Base-by-base conservation (phyloP, 257 asterid genomes). In the Solanum lycopersicoides region DNA sequence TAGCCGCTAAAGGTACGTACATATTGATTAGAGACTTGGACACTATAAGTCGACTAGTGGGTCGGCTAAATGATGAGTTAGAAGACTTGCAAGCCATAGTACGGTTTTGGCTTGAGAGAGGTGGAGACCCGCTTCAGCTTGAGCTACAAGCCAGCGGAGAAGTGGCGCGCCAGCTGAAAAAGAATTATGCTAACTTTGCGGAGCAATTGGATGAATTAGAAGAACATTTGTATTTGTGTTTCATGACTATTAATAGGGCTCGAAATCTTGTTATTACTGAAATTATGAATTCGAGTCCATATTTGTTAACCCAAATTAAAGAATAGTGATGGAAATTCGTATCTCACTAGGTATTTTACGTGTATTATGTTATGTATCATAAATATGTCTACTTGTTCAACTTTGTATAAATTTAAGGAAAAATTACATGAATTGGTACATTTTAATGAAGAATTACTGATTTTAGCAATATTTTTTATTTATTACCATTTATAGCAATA, bases 171-270 rank as follows among this genome's bases (percentile, higher is more conserved):
- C 98, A 91, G 91, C 91, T 95, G 45, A 92, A 90, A 87, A 93
- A 89, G 88, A 95, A 92, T 84, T 93, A 91, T 20, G 80, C 86
- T 34, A 89, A 92, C 92, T 95, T 94, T n/a, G 87, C 86, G 32
- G 98, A 94, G 35, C 97, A 93, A 82, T 93, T 95, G 4, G 98
- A 96, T 91, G 98, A 94, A 86, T 56, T 96, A 84, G 99, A 96
- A 82, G 99, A 95, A 50, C 99, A 92, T 88, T 87, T 96, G 75
- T 96, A 96, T 63, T 85, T 96, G 68, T 92, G 98, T 88, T 91
- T 96, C 79, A 93, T 96, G 98, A 96, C 97, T 39, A 93, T 96
- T 18, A 96, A 95, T 80, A 90, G 98, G 84, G 96, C 95, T 15
- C 92, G 98, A 92, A 95, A 92, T 87, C 96, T 96, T 85, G 98